Base-by-base conservation (phyloP, 2,329 filamentous ascomycete genomes). In the Colletotrichum endophyticum region DNA sequence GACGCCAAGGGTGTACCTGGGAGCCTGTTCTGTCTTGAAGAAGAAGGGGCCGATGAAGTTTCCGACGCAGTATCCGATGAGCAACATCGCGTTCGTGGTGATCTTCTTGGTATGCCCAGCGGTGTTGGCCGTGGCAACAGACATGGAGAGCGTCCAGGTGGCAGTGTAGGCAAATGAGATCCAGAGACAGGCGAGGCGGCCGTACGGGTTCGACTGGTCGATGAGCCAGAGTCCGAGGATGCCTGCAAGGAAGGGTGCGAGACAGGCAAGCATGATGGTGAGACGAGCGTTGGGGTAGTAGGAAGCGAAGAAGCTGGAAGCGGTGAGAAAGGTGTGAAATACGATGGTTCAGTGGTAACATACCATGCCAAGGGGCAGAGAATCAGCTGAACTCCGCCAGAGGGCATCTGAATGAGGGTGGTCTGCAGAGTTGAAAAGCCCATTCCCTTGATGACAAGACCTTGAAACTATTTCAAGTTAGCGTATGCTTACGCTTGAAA, bases 341-440 rank as follows among this genome's bases (percentile, higher is more conserved):
- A 22, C 4, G 3, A 16, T 15, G 32, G 15, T 16, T 9, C 9
- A 19, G 1, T 3, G 22, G 7, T 12, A 1, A 25, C 63, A 19
- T 15, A 76, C 73, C 69, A 70, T 19, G 74, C 73, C 22, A 78
- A 11, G 12, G 76, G 76, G 8, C 76, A 78, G 3, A 78, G 61
- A 22, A 78, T 25, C 8, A 69, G 44, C 30, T 78, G 74, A 1
- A 78, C 66, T 9, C 39, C 76, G 6, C 92, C 93, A 71, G 94
- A 94, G 0, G 93, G 93, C 79, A 94, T 94, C 81, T 93, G 94
- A n/a, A 94, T 87, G 6, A 94, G 84, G 4, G 89, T 91, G 0
- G 91, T 91, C 4, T 80, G 85, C 82, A 89, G 91, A 69, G 90
- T 89, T 81, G 92, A 88, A 77, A 90, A 93, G 0, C 91, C 91